Evolutionary conservation across 371 early-diverging fungal species (phyloP).

Genomic region (Rhizopus microsporus): DNA sequence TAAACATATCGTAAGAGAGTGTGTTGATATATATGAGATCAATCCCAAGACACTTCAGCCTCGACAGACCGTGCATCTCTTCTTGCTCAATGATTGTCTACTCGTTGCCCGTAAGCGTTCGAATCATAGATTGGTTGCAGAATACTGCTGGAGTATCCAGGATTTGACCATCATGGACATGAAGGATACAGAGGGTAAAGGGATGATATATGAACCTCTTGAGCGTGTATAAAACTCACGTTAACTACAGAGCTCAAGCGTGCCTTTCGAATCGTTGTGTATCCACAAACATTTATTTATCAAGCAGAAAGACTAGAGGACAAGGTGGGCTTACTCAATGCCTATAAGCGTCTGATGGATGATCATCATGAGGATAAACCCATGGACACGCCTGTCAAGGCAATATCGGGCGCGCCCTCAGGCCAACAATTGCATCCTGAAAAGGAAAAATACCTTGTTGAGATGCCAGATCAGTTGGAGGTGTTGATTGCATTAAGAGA

Average conservation of each 20-base stretch:
- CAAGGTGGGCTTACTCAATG: constrained; percentile 69
- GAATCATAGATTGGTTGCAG: constrained; percentile 74
- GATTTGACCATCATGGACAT: constrained; percentile 83
- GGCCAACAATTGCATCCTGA: constrained; percentile 25
- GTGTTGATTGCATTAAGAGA: constrained; percentile 87
- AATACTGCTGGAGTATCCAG: constrained; percentile 72
- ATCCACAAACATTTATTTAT: constrained; percentile 75
- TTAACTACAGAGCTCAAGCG: constrained; percentile 35
- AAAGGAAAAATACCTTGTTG: constrained; percentile 68
- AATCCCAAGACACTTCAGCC: constrained; percentile 74
- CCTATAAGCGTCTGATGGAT: constrained; percentile 67
- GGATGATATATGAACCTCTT: not conserved
- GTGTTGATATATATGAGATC: constrained; percentile 75
- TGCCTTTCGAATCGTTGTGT: constrained; percentile 72
- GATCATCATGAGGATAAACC: constrained; percentile 58
- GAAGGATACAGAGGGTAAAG: constrained; percentile 72
- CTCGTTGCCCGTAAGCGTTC: constrained; percentile 80
- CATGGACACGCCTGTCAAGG: constrained; percentile 28
- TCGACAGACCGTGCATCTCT: constrained; percentile 76
- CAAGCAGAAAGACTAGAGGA: constrained; percentile 73
- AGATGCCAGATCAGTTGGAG: constrained; percentile 84
- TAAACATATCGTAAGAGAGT: constrained; percentile 81
- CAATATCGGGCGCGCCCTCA: not conserved
- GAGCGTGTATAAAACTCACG: too few relatives aligned
- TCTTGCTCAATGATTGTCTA: constrained; percentile 80